Conservation (phyloP, 2,329 filamentous ascomycete genomes). For the Acrodontium crateriforme region DNA sequence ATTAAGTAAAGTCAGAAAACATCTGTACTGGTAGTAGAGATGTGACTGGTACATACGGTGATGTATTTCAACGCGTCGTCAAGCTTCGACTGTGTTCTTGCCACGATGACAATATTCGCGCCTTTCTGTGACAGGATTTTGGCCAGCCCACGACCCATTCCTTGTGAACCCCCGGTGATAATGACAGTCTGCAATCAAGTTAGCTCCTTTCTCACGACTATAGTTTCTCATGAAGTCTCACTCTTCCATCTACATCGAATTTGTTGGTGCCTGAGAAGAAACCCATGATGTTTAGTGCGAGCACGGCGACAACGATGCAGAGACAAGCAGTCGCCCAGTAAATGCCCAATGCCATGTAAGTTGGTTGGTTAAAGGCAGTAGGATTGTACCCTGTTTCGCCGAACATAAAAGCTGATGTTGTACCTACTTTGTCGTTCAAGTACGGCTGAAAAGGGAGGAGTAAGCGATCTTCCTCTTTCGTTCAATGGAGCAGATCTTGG, state of each 20-base stretch:
- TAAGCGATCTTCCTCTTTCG: too few relatives aligned
- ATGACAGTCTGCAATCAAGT: conserved; percentile 54
- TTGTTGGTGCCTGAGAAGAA: conserved; percentile 55
- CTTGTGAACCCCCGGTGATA: conserved; percentile 83
- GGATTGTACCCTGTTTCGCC: too few relatives aligned
- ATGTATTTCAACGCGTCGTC: conserved; percentile 53
- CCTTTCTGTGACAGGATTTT: conserved; percentile 66
- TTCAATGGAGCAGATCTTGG: too few relatives aligned
- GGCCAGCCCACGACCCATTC: conserved; percentile 70
- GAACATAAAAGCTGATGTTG: too few relatives aligned
- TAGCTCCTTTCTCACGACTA: conserved; percentile 7
- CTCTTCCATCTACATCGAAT: conserved; percentile 74
- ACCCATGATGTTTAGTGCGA: conserved; percentile 47
- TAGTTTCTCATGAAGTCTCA: conserved; percentile 28
- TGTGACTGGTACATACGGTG: conserved; percentile 37
- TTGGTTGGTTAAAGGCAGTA: too few relatives aligned
- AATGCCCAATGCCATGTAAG: conserved; percentile 23
- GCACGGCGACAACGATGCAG: conserved; percentile 21
- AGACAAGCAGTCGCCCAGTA: conserved; percentile 24
- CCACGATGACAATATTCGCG: conserved; percentile 74
- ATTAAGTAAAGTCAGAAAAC: conserved; percentile 5
- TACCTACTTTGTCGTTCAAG: too few relatives aligned
- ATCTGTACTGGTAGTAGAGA: background rate
- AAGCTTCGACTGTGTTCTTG: conserved; percentile 64
- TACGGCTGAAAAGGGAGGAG: too few relatives aligned